Evolutionary conservation across 2,329 filamentous ascomycete species (phyloP).

Genomic region (Cadophora sp.): DNA sequence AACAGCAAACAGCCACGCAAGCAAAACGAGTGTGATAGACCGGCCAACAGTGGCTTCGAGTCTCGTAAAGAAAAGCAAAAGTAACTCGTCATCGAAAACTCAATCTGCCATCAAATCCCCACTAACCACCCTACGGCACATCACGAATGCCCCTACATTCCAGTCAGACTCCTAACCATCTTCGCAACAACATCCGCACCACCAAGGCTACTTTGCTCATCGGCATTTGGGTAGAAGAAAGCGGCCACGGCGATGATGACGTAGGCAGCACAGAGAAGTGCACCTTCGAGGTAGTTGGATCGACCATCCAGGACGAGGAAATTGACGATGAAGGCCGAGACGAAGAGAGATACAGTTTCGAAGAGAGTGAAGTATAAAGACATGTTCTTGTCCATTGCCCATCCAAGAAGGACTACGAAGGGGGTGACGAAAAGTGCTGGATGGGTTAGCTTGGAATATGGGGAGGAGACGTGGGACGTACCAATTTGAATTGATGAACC

Average conservation of each 20-base stretch:
- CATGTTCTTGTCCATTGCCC: conserved; percentile 73
- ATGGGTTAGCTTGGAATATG: conserved; percentile 14
- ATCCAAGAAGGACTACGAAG: conserved; percentile 74
- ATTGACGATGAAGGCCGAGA: conserved; percentile 85
- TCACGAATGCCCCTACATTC: not conserved
- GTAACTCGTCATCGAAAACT: no score
- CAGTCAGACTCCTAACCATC: conserved; percentile 34
- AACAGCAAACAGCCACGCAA: no score
- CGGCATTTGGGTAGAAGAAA: conserved; percentile 21
- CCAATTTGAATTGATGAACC: conserved; percentile 75
- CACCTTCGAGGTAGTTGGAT: conserved; percentile 86
- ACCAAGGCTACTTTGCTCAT: conserved; percentile 21
- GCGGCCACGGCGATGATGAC: conserved; percentile 21
- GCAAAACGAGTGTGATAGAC: no score
- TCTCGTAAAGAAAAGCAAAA: no score
- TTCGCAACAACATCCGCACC: conserved; percentile 44
- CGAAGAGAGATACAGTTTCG: conserved; percentile 86
- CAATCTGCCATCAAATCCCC: no score
- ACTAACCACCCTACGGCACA: no score
- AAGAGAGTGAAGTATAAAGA: conserved; percentile 87
- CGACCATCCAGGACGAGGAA: conserved; percentile 86
- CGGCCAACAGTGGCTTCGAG: no score
- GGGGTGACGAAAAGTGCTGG: conserved; percentile 71
- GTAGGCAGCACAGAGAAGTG: conserved; percentile 53
- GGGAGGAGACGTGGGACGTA: conserved; percentile 29